A percentile compares a stretch with the other conserved stretches of the same genome.
Evolutionary conservation across 441 rosid genomes (phyloP).

Genomic region (Omphalea diandra): DNA sequence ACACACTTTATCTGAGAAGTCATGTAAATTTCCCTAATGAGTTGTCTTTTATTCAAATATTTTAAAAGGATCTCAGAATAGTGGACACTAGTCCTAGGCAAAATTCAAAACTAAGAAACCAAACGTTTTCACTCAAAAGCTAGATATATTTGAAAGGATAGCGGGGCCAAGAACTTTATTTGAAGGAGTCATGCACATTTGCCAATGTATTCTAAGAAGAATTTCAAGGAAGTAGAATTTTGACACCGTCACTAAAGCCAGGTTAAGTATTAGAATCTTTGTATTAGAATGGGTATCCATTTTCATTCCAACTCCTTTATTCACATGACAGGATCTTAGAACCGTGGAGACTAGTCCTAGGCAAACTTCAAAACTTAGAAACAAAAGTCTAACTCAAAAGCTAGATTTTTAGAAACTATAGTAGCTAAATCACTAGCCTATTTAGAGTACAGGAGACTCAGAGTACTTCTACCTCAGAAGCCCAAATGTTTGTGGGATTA

Average conservation of each 20-base stretch:
- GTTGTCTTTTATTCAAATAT: neutral
- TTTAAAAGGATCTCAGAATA: neutral
- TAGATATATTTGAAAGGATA: too few species aligned
- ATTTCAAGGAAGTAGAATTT: too few species aligned
- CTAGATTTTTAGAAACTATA: neutral
- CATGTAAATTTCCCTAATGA: too few species aligned
- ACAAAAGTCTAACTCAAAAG: neutral
- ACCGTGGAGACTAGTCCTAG: neutral
- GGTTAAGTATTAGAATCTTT: too few species aligned
- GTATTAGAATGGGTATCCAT: too few species aligned
- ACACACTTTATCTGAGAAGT: too few species aligned
- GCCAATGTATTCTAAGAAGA: too few species aligned
- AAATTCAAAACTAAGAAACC: slow-evolving; percentile 1
- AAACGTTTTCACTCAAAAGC: neutral
- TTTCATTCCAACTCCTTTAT: too few species aligned
- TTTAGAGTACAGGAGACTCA: neutral
- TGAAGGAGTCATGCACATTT: too few species aligned
- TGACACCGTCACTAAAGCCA: too few species aligned
- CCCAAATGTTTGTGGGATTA: slow-evolving; percentile 1
- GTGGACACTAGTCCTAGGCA: neutral
- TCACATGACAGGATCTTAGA: neutral
- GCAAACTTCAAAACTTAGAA: slow-evolving; percentile 3
- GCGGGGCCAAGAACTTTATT: too few species aligned
- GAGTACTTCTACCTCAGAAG: neutral
- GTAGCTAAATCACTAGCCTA: neutral